Percentiles rank a stretch among this genome's conserved stretches.
phyloP scores from a whole-genome alignment of 768 basidiomycete genomes.

The Dacryopinax primogenitus region DNA sequence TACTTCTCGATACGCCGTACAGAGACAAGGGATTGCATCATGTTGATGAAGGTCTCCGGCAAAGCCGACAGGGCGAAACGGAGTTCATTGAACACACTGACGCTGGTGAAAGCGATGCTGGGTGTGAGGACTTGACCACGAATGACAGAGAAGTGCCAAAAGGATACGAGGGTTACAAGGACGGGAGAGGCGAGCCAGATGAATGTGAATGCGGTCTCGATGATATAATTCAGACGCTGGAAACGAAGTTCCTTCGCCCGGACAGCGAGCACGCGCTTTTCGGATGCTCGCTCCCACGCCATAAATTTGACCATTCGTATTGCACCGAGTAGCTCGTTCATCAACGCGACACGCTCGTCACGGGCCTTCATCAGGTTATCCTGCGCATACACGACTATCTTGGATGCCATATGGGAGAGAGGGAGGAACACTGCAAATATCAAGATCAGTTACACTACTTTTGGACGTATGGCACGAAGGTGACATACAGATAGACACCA shows the following conservation, averaged over 20 bases:
- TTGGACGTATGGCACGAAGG: slow-evolving; percentile 20
- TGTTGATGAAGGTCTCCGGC: slow-evolving; percentile 82
- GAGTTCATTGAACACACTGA: slow-evolving; percentile 71
- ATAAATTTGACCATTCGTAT: slow-evolving; percentile 96
- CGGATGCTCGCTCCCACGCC: slow-evolving; percentile 90
- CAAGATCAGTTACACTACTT: background rate
- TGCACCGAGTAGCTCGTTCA: slow-evolving; percentile 83
- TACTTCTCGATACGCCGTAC: slow-evolving; percentile 86
- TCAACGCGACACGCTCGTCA: slow-evolving; percentile 78
- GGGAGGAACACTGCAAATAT: slow-evolving; percentile 39
- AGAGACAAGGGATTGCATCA: slow-evolving; percentile 76
- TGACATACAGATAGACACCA: slow-evolving; percentile 24
- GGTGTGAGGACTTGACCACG: slow-evolving; percentile 60
- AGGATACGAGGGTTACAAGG: slow-evolving; percentile 39
- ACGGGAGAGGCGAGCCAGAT: slow-evolving; percentile 46
- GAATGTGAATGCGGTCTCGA: slow-evolving; percentile 50
- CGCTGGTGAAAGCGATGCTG: slow-evolving; percentile 65
- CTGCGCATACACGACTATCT: slow-evolving; percentile 61
- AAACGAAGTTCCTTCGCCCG: slow-evolving; percentile 71
- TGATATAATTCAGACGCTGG: slow-evolving; percentile 74
- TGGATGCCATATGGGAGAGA: slow-evolving; percentile 73
- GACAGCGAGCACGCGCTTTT: slow-evolving; percentile 55
- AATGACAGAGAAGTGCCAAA: slow-evolving; percentile 56
- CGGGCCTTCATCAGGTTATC: slow-evolving; percentile 84
- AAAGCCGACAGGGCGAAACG: slow-evolving; percentile 77